Evolutionary conservation across 2,329 filamentous ascomycete species (phyloP), one percentile per base, ranked within the genome.

Genomic region (Moelleriella libera): DNA sequence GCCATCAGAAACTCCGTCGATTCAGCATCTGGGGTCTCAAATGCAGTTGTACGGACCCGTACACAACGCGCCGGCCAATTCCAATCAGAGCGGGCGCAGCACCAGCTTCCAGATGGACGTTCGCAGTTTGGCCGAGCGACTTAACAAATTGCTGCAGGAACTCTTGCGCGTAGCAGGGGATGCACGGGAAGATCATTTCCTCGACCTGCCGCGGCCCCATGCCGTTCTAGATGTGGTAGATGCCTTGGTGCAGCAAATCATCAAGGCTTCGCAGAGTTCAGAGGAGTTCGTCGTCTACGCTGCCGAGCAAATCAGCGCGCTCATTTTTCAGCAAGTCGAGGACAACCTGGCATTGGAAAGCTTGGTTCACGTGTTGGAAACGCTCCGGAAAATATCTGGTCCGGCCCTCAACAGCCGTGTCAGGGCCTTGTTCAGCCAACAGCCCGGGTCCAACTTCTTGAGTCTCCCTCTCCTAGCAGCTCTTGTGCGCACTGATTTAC

Each of bases 191-290:
- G 72, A 80, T 45, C 79, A 83, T 53, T 82, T 79, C 51, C 57
- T 63, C 28, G 76, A 78, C 32, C 63, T 83, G 30, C 77, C 77
- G 4, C 65, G 77, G 21, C 71, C 75, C 7, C 76, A 81, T 54
- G 64, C 70, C 5, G 71, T 83, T 8, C 61, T 82, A n/a, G 78
- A 83, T 48, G 68, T 78, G 9, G 71, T 81, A 9, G 80, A 83
- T 60, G 73, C 75, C 0, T 63, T 83, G 37, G 74, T 79, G 6
- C 72, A 78, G 56, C 66, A 78, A 12, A 76, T 82, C 49, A 81
- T 83, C 58, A 78, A 80, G 60, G 75, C 71, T 2, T 75, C 75
- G 7, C 78, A 81, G 55, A 74, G 67, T 40, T 77, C 76, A 0
- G 78, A 82, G 43, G 76, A 80, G 14, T 75, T 78, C 50, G 71